Base-by-base conservation (phyloP, 2,329 filamentous ascomycete species). In the Neocucurbitaria cava region DNA sequence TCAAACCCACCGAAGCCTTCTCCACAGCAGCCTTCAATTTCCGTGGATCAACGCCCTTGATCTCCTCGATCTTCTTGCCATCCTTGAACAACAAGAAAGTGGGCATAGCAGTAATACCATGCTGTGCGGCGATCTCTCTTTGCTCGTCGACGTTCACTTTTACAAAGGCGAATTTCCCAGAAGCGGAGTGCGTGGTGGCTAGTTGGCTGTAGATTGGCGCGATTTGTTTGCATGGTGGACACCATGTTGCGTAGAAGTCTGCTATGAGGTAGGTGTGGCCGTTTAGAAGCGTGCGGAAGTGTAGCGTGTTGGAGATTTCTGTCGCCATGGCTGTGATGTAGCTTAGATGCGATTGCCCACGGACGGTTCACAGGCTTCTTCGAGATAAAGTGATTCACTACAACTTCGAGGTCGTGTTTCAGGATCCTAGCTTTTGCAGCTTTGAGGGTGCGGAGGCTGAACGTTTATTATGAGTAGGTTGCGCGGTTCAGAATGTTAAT, bases 101-200 rank as follows among this genome's bases (percentile, higher is more conserved):
- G 3, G 72, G 72, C 64, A 73, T 72, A 24, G 83, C 82, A n/a
- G 75, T 76, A 10, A 85, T 79, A 11, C 77, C 75, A 53, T 82
- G 77, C 41, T 82, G 77, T 35, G 72, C 68, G 3, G 83, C 80
- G 5, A 84, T 73, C 41, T 79, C 76, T 13, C 76, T 70, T 52
- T 82, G 77, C 53, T 80, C 79, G 61, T 85, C 83, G 23, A 85
- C 82, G 47, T 85, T 82, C 46, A 85, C 77, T 70, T 85, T 84
- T 55, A 79, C 77, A 66, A 85, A 85, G 3, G 76, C 76, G 24
- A 85, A 75, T 28, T 75, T 76, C 20, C 74, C 74, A 0, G 77
- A 68, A 24, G 78, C 74, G 26, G 74, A 54, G 66, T 84, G 78
- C n/a, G 78, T 67, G 18, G 78, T 75, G 60, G 81, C 81, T 59